These are phyloP conservation scores for Erythrophleum ivorense DNA, from an alignment of 331 rosid species.

Conservation along the genomic window DNA sequence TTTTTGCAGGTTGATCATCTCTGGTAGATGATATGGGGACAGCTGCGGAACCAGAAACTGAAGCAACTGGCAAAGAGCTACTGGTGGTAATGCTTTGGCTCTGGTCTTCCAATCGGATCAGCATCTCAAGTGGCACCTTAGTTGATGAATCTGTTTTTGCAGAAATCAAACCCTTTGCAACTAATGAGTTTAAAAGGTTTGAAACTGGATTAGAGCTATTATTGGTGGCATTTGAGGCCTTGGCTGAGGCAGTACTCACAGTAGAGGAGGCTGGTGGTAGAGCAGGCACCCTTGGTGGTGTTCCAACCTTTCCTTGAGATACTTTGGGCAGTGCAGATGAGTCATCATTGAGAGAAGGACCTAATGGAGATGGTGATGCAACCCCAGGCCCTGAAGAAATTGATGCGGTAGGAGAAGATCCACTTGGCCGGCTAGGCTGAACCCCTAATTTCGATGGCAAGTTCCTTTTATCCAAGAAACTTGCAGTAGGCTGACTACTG, in stretches of 20 bases:
- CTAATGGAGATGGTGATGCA: constrained; percentile 51
- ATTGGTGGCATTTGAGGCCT: constrained; percentile 52
- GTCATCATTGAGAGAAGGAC: constrained; percentile 53
- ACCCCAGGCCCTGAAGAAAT: constrained; percentile 53
- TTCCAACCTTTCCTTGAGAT: constrained; percentile 58
- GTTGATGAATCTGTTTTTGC: constrained; percentile 64
- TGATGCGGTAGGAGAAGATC: constrained; percentile 49
- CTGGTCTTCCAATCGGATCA: constrained; percentile 49
- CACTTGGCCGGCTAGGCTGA: constrained; percentile 52
- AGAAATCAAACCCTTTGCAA: constrained; percentile 91
- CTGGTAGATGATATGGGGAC: constrained; percentile 47
- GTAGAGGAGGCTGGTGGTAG: constrained; percentile 58
- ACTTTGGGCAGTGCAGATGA: constrained; percentile 43
- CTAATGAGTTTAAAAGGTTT: constrained; percentile 85
- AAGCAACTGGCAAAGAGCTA: constrained; percentile 50
- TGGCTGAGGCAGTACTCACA: constrained; percentile 49
- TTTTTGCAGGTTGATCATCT: constrained; percentile 52
- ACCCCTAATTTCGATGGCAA: constrained; percentile 51
- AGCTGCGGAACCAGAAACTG: constrained; percentile 54
- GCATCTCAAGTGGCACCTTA: constrained; percentile 48
- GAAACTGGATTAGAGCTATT: constrained; percentile 67
- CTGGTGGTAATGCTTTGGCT: constrained; percentile 46
- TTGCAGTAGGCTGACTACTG: constrained; percentile 46
- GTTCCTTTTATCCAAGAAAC: constrained; percentile 49
- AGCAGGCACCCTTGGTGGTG: constrained; percentile 46